Evolutionary conservation across 2,329 filamentous ascomycete genomes (phyloP), one percentile per base, ranked within the genome.

Genomic region (Colletotrichum noveboracense): DNA sequence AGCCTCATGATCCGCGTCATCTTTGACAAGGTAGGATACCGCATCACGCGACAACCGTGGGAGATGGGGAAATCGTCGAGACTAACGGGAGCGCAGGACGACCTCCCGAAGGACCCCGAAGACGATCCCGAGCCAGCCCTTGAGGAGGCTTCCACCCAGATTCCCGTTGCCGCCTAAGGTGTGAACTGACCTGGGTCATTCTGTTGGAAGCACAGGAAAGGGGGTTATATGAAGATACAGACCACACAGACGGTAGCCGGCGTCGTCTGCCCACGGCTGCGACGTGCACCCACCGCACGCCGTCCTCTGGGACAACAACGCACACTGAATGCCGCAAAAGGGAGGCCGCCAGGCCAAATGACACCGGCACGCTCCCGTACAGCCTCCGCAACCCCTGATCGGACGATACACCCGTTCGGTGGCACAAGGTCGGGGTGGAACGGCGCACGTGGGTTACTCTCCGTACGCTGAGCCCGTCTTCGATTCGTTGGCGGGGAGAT

Each of bases 1-100:
- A 98, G 96, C 84, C 87, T 99, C 80, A 98, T 98, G 95, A 98
- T 99, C 73, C 88, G 94, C 74, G 96, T 99, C 16, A 97, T 99
- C 62, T 99, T 96, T 80, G 97, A 98, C 78, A 85, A 91, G 82
- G 95, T 97, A 85, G 80, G 60, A 48, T 5, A 28, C 30, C 30
- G 7, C 14, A 32, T 38, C 16, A 38, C 3, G 30, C 9, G 28
- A 7, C 26, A 32, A 34, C 7, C n/a, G 30, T 8, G 28, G 28
- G 28, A 30, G 8, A 1, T 16, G 34, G 3, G 34, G 34, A 16
- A 36, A 43, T 30, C 9, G 28, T 30, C 28, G 28, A 30, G 28
- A 16, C 70, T 72, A 9, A 66, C 66, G n/a, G 28, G 24, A 12
- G 16, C 36, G 30, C 70, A 89, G 88, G 85, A 88, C 70, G 86